Conservation (phyloP, 148 eudicot species). For the Camellia granthamiana region DNA sequence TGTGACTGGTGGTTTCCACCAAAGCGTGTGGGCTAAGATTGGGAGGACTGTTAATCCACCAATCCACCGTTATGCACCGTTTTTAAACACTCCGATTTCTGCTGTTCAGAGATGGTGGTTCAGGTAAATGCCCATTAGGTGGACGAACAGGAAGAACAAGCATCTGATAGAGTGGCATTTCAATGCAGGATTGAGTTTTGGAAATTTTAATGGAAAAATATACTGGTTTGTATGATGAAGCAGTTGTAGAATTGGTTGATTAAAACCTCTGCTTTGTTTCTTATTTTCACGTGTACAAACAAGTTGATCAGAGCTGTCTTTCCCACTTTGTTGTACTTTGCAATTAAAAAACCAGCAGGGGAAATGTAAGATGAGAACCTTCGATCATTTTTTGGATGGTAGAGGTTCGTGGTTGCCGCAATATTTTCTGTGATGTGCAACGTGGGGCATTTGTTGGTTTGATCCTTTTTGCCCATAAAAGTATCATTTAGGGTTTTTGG, state of each 20-base stretch:
- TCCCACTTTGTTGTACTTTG: background rate
- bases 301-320: background rate
- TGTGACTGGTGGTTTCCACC: slow-evolving; percentile 78
- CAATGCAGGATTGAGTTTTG: background rate
- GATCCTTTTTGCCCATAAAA: too few species aligned
- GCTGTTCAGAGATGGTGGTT: slow-evolving; percentile 88
- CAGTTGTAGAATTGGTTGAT: background rate
- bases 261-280: background rate
- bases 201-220: background rate
- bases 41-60: slow-evolving; percentile 60
- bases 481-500: too few species aligned
- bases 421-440: too few species aligned
- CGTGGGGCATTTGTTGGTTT: too few species aligned
- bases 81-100: slow-evolving; percentile 67
- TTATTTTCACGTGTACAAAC: too few species aligned
- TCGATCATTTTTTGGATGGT: too few species aligned
- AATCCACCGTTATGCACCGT: slow-evolving; percentile 78
- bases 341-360: too few species aligned
- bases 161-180: background rate
- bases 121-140: slow-evolving; percentile 32
- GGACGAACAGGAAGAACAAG: background rate
- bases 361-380: too few species aligned
- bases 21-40: slow-evolving; percentile 79
- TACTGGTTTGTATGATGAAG: background rate
- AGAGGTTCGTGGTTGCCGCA: too few species aligned